These are phyloP conservation scores for Metrosideros polymorpha DNA, from an alignment of 441 rosid species.

Conservation along the genomic window DNA sequence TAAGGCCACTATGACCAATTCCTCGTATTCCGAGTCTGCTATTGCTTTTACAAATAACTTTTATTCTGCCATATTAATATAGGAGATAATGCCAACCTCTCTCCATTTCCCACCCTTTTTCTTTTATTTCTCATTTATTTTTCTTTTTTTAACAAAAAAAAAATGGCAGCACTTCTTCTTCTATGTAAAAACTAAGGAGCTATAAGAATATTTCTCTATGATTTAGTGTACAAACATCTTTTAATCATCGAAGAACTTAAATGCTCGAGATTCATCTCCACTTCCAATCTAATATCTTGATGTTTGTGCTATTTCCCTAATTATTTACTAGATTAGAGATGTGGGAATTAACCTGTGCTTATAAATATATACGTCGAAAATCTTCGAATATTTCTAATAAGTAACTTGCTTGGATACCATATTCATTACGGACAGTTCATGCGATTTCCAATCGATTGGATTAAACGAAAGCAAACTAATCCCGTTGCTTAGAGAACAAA, in stretches of 20 bases:
- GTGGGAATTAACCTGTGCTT: accelerated
- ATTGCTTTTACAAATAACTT: background rate
- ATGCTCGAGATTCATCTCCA: background rate
- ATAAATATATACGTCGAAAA: accelerated
- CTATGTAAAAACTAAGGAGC: too few species aligned
- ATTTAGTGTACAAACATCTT: background rate
- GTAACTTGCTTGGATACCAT: accelerated
- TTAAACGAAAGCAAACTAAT: background rate
- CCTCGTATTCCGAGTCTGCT: background rate
- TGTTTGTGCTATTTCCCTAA: accelerated
- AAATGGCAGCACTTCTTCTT: too few species aligned
- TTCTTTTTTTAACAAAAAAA: background rate
- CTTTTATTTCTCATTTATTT: background rate
- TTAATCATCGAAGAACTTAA: background rate
- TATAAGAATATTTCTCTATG: background rate
- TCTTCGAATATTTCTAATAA: background rate
- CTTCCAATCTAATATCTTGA: too few species aligned
- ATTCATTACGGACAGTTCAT: accelerated
- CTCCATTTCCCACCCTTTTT: background rate
- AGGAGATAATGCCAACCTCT: background rate
- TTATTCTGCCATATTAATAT: background rate
- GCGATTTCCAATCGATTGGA: background rate
- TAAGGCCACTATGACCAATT: background rate
- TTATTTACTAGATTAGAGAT: accelerated
- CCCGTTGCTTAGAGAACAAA: background rate